These are phyloP conservation scores for Aphanomyces cochlioides DNA, from an alignment of 352 stramenopile genomes.

Conservation along the genomic window DNA sequence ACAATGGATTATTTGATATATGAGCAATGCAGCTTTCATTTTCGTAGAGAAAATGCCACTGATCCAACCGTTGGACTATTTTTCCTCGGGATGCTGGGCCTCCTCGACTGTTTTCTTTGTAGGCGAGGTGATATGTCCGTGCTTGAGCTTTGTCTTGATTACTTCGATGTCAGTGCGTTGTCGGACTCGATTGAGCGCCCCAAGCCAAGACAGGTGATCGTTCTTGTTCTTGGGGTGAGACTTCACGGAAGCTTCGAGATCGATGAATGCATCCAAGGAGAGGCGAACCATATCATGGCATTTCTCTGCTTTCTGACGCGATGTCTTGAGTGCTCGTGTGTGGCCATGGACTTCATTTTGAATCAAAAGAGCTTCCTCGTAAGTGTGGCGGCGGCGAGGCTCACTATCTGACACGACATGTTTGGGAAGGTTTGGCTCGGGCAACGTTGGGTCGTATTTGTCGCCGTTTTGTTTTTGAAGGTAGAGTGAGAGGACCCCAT, in stretches of 20 bases:
- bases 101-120: neutral
- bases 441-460: slow-evolving; percentile 46
- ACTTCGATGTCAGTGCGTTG: slow-evolving; percentile 24
- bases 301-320: slow-evolving; percentile 63
- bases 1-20: too few relatives aligned
- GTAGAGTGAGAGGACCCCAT: slow-evolving; percentile 45
- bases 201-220: slow-evolving; percentile 22
- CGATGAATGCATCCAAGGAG: slow-evolving; percentile 28
- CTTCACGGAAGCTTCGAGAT: slow-evolving; percentile 18
- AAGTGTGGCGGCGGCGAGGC: slow-evolving; percentile 68
- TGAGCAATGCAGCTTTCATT: too few relatives aligned
- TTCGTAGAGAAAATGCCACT: too few relatives aligned
- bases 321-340: slow-evolving; percentile 66
- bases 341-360: slow-evolving; percentile 68
- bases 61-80: neutral
- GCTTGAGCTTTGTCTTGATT: slow-evolving; percentile 24
- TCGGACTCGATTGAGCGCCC: slow-evolving; percentile 26
- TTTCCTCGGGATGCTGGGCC: neutral
- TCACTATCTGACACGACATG: slow-evolving; percentile 47
- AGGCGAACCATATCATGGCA: slow-evolving; percentile 19
- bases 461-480: slow-evolving; percentile 70
- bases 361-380: slow-evolving; percentile 71
- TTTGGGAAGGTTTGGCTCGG: neutral
- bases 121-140: slow-evolving; percentile 14
- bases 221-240: slow-evolving; percentile 7